Percentiles rank a stretch among this genome's conserved stretches.
Evolutionary conservation across 2,329 filamentous ascomycete species (phyloP).

Genomic region (Akanthomyces muscarius): DNA sequence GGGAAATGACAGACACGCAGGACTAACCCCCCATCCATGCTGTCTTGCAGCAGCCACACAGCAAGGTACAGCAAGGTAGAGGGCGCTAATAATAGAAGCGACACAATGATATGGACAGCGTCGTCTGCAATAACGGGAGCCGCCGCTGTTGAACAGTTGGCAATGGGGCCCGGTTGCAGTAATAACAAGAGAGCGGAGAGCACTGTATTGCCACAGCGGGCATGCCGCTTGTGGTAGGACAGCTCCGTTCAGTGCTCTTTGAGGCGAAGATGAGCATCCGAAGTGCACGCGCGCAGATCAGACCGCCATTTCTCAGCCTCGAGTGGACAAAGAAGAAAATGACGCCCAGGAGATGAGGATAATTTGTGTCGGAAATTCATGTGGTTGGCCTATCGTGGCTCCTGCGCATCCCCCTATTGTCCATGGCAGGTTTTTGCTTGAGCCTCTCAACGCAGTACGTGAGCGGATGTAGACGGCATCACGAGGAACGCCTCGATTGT

Average conservation of each 20-base stretch:
- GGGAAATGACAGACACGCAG: background rate
- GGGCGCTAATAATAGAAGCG: background rate
- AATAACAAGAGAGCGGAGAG: background rate
- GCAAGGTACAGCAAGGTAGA: background rate
- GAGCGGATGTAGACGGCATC: background rate
- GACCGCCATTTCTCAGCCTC: constrained; percentile 1
- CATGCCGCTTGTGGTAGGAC: background rate
- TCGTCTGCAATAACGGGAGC: background rate
- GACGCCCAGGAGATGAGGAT: too few species aligned
- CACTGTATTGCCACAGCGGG: background rate
- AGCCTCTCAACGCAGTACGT: background rate
- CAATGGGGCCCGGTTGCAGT: background rate
- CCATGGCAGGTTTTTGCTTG: background rate
- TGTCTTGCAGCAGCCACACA: constrained; percentile 12
- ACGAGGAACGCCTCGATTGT: background rate
- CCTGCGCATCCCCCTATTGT: background rate
- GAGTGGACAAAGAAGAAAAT: background rate
- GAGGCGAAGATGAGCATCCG: background rate
- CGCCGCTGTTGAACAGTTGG: background rate
- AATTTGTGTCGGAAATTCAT: background rate
- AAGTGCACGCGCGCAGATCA: background rate
- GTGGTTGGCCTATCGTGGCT: background rate
- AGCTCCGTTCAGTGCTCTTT: background rate
- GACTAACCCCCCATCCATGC: background rate
- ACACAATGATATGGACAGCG: background rate